Evolutionary conservation across 208 protist species (phyloP).

Genomic region (Acanthamoeba healyi): DNA sequence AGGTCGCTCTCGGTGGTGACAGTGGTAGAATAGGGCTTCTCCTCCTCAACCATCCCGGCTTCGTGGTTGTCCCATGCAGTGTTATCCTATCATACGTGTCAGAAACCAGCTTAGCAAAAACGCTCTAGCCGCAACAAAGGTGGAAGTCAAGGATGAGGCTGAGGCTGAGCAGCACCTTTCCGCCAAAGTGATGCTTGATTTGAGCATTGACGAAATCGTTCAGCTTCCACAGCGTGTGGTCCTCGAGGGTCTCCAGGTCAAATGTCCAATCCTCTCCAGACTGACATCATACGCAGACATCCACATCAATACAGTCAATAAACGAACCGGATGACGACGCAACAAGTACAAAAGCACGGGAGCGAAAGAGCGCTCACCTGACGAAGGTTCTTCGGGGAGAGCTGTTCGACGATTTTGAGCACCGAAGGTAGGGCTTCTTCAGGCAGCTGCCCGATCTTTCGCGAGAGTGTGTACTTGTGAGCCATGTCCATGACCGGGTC

Average conservation of each 20-base stretch:
- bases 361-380: not conserved
- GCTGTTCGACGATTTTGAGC: not conserved
- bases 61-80: not conserved
- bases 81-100: not conserved
- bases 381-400: not conserved
- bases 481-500: constrained; percentile 24
- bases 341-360: too few species aligned
- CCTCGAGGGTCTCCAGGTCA: constrained; percentile 26
- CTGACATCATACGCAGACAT: not conserved
- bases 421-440: constrained; percentile 2
- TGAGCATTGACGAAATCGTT: not conserved
- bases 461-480: constrained; percentile 14
- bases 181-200: not conserved
- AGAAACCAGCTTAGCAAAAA: too few species aligned
- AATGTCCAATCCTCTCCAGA: constrained; percentile 15
- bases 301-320: too few species aligned
- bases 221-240: constrained; percentile 41
- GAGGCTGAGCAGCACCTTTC: not conserved
- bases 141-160: too few species aligned
- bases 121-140: too few species aligned
- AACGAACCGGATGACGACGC: not conserved
- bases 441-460: constrained; percentile 26
- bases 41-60: not conserved
- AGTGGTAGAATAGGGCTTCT: not conserved
- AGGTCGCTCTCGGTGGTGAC: not conserved